A percentile compares a stretch with the other conserved stretches of the same genome.
Evolutionary conservation across 2,329 filamentous ascomycete species (phyloP).

Genomic region (Beauveria sp.): DNA sequence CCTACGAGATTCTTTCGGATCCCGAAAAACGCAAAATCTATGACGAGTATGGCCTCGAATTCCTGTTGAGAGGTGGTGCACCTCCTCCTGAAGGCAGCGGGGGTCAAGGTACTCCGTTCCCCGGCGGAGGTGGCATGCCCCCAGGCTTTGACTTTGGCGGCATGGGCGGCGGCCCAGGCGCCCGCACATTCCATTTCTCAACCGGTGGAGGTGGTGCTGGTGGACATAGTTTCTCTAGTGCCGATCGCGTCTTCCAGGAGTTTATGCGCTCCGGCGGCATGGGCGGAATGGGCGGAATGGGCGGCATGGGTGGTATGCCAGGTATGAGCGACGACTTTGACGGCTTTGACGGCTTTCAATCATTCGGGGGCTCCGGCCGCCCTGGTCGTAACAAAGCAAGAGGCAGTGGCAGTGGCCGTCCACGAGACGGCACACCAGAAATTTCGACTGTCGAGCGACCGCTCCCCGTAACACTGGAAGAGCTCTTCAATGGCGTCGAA

Average conservation of each 20-base stretch:
- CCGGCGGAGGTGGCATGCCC: constrained; percentile 48
- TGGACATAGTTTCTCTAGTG: constrained; percentile 77
- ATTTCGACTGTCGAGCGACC: constrained; percentile 85
- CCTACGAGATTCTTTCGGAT: constrained; percentile 95
- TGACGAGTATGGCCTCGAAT: constrained; percentile 90
- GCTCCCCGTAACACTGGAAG: constrained; percentile 74
- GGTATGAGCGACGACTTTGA: constrained; percentile 38
- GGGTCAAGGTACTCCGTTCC: constrained; percentile 52
- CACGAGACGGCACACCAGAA: constrained; percentile 61
- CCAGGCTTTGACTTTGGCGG: constrained; percentile 50
- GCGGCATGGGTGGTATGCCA: constrained; percentile 31
- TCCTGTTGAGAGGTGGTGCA: constrained; percentile 72
- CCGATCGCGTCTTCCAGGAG: constrained; percentile 77
- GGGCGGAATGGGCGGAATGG: constrained; percentile 20
- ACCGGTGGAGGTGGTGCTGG: constrained; percentile 43
- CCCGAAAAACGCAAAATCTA: constrained; percentile 95
- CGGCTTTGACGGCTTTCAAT: constrained; percentile 49
- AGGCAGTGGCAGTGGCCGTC: constrained; percentile 11
- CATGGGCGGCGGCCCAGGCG: constrained; percentile 35
- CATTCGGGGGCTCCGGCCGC: constrained; percentile 35
- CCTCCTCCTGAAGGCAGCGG: constrained; percentile 54
- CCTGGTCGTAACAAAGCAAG: constrained; percentile 24
- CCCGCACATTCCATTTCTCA: constrained; percentile 58
- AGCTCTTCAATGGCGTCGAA: constrained; percentile 75
- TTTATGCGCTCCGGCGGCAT: constrained; percentile 59